Conservation (phyloP, 108 stramenopile genomes). For the Pinguiococcus pyrenoidosus region DNA sequence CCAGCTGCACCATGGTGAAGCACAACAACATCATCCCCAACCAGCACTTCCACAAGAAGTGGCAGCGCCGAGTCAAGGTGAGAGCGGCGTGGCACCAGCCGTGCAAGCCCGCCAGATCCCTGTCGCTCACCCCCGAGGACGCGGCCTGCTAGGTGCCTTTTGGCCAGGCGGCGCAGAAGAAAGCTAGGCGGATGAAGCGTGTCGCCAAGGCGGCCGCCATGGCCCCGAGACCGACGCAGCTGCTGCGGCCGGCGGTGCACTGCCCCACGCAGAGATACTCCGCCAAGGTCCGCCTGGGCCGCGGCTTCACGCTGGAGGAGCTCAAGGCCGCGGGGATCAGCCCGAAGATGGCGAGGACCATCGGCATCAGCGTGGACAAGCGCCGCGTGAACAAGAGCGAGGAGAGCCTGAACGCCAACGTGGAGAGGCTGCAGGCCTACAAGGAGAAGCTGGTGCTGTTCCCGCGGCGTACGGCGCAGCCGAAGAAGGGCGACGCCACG, state of each 20-base stretch:
- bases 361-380: slow-evolving; percentile 92
- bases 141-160: not conserved
- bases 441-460: slow-evolving; percentile 79
- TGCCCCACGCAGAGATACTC: slow-evolving; percentile 90
- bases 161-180: slow-evolving; percentile 82
- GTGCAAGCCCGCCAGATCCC: too few species aligned
- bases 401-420: slow-evolving; percentile 67
- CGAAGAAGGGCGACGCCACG: slow-evolving; percentile 54
- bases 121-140: too few species aligned
- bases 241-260: slow-evolving; percentile 82
- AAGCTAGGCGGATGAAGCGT: slow-evolving; percentile 74
- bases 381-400: slow-evolving; percentile 75
- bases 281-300: slow-evolving; percentile 80
- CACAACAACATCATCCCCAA: slow-evolving; percentile 98
- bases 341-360: slow-evolving; percentile 65
- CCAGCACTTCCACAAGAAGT: slow-evolving; percentile 96
- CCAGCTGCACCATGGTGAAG: slow-evolving; percentile 74
- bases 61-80: slow-evolving; percentile 38
- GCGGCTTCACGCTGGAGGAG: slow-evolving; percentile 90
- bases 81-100: too few species aligned
- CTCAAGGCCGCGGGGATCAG: slow-evolving; percentile 67
- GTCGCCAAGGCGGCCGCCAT: slow-evolving; percentile 85
- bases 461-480: slow-evolving; percentile 61
- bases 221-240: slow-evolving; percentile 79
- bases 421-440: slow-evolving; percentile 89